Conservation (phyloP, 1,139 yeast species). For the Cylindricascospora bacillispora region DNA sequence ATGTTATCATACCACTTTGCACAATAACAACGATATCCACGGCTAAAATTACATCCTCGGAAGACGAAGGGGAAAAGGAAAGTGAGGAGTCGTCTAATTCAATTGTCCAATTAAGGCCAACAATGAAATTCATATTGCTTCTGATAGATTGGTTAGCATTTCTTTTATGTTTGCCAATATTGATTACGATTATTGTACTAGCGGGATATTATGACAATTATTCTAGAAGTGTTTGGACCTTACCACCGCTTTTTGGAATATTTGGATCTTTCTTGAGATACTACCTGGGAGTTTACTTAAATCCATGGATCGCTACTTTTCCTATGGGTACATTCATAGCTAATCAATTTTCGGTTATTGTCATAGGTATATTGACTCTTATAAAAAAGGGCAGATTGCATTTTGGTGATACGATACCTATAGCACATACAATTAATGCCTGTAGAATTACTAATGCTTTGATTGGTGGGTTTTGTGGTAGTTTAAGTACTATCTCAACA, state of each 20-base stretch:
- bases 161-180: constrained; percentile 15
- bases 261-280: constrained; percentile 35
- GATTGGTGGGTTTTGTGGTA: constrained; percentile 64
- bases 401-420: constrained; percentile 9
- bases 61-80: neutral
- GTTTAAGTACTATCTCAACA: constrained; percentile 66
- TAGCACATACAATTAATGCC: constrained; percentile 28
- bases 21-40: neutral
- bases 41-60: neutral
- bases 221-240: constrained; percentile 22
- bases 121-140: constrained; percentile 5
- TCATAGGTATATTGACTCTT: constrained; percentile 45
- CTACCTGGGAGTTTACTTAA: constrained; percentile 39
- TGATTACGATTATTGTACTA: constrained; percentile 17
- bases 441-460: constrained; percentile 49
- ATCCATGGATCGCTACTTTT: constrained; percentile 32
- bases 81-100: neutral
- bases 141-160: constrained; percentile 5
- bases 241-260: constrained; percentile 21
- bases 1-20: constrained; percentile 6
- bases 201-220: constrained; percentile 17
- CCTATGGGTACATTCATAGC: constrained; percentile 69
- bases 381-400: constrained; percentile 35
- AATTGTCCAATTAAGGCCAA: constrained; percentile 3
- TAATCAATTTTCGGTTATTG: constrained; percentile 44